These are phyloP conservation scores for Rhizoclosmatium sp. DNA, from an alignment of 192 early-diverging fungal species.

Conservation along the genomic window DNA sequence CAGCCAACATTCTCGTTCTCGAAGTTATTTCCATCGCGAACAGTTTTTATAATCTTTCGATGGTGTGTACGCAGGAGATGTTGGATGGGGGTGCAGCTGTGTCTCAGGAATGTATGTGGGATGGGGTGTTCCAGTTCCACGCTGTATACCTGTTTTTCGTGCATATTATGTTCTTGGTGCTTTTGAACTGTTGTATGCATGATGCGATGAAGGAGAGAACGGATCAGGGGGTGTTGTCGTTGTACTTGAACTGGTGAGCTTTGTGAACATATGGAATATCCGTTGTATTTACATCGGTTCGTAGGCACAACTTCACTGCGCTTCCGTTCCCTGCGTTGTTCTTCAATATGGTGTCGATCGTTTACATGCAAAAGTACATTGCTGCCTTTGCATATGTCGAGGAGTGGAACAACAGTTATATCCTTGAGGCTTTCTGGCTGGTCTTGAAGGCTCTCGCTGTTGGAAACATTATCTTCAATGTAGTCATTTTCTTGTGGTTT, in stretches of 20 bases:
- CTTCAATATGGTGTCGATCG: constrained; percentile 24
- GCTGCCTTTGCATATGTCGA: neutral
- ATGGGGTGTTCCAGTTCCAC: constrained; percentile 32
- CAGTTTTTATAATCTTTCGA: neutral
- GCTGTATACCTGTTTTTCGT: constrained; percentile 31
- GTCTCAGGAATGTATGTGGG: constrained; percentile 18
- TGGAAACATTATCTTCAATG: constrained; percentile 26
- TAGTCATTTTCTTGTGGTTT: constrained; percentile 19
- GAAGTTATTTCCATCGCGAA: neutral
- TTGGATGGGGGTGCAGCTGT: neutral
- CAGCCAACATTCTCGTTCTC: neutral
- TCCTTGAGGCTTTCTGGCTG: constrained; percentile 14
- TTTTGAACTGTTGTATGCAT: constrained; percentile 31
- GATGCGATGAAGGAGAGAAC: constrained; percentile 12
- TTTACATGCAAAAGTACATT: constrained; percentile 23
- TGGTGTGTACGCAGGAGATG: neutral
- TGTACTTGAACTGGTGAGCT: constrained; percentile 17
- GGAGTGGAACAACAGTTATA: neutral
- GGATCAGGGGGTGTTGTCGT: neutral
- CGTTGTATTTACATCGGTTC: neutral
- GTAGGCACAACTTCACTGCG: constrained; percentile 30
- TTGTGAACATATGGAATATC: neutral
- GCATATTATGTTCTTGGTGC: constrained; percentile 34
- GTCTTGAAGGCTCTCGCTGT: constrained; percentile 15
- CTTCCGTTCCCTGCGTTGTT: constrained; percentile 29